phyloP scores from a whole-genome alignment of 306 rosid species.

The Alnus rubra region DNA sequence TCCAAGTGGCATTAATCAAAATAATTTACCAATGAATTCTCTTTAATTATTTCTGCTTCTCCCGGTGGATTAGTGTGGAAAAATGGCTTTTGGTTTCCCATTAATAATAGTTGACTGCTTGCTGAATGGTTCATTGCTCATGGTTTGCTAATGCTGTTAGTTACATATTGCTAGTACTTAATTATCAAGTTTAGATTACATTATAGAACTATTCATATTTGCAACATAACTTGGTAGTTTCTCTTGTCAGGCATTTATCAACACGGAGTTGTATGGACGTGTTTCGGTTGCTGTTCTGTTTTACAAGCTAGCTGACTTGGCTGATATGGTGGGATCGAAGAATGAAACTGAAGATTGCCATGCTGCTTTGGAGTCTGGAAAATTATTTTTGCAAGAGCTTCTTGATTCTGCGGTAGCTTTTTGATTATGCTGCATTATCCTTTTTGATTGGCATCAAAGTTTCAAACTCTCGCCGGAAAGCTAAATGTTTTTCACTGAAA shows the following conservation, averaged over 20 bases:
- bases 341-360: slow-evolving; percentile 42
- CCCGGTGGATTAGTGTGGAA: not conserved
- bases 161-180: slow-evolving; percentile 19
- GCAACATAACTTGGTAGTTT: slow-evolving; percentile 29
- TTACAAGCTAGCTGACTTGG: slow-evolving; percentile 72
- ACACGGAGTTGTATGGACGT: slow-evolving; percentile 96
- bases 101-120: not conserved
- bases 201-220: slow-evolving; percentile 21
- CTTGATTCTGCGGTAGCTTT: slow-evolving; percentile 74
- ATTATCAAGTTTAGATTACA: not conserved
- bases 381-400: slow-evolving; percentile 80
- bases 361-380: slow-evolving; percentile 73
- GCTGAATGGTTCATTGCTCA: not conserved
- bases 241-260: slow-evolving; percentile 75
- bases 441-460: slow-evolving; percentile 23
- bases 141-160: slow-evolving; percentile 14
- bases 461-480: slow-evolving; percentile 3
- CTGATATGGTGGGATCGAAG: slow-evolving; percentile 48
- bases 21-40: not conserved
- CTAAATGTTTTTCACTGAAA: not conserved
- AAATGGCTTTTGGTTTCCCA: not conserved
- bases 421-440: slow-evolving; percentile 1
- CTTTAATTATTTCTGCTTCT: not conserved
- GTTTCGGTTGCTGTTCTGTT: slow-evolving; percentile 92
- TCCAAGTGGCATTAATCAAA: not conserved